Evolutionary conservation across 2,329 filamentous ascomycete genomes (phyloP).

Genomic region (Dothistroma septosporum): DNA sequence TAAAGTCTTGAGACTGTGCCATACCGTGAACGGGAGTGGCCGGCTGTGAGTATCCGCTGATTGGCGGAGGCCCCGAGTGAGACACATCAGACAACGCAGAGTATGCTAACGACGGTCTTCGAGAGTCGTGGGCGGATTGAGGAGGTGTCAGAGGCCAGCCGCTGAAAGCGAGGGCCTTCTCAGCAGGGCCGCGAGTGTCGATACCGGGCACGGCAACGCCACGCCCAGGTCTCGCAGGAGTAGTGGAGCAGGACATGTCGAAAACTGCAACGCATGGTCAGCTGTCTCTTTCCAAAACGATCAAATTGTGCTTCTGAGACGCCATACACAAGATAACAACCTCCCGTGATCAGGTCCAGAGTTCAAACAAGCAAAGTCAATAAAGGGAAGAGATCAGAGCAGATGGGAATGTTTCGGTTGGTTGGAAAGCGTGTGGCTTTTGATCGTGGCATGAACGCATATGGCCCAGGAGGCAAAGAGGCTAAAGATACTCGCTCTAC

Average conservation of each 20-base stretch:
- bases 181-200: slow-evolving; percentile 22
- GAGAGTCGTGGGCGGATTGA: slow-evolving; percentile 28
- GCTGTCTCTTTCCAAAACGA: slow-evolving; percentile 2
- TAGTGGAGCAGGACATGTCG: slow-evolving; percentile 28
- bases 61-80: slow-evolving; percentile 22
- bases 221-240: slow-evolving; percentile 23
- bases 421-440: slow-evolving; percentile 29
- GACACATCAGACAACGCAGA: slow-evolving; percentile 22
- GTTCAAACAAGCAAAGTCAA: slow-evolving; percentile 16
- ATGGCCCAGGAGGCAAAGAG: slow-evolving; percentile 3
- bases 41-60: slow-evolving; percentile 24
- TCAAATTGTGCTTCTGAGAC: slow-evolving; percentile 19
- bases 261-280: slow-evolving; percentile 14
- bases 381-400: slow-evolving; percentile 15
- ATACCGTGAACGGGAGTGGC: slow-evolving; percentile 24
- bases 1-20: slow-evolving; percentile 8
- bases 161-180: slow-evolving; percentile 14
- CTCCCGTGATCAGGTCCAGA: slow-evolving; percentile 9
- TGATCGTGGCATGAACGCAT: slow-evolving; percentile 21
- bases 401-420: slow-evolving; percentile 5
- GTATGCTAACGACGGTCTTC: slow-evolving; percentile 26
- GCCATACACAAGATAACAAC: slow-evolving; percentile 24
- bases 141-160: slow-evolving; percentile 29
- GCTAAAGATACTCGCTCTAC: slow-evolving; percentile 22
- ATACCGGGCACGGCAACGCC: slow-evolving; percentile 26